Evolutionary conservation across 2,329 filamentous ascomycete species (phyloP).

Genomic region (Raffaelea ambrosiae): DNA sequence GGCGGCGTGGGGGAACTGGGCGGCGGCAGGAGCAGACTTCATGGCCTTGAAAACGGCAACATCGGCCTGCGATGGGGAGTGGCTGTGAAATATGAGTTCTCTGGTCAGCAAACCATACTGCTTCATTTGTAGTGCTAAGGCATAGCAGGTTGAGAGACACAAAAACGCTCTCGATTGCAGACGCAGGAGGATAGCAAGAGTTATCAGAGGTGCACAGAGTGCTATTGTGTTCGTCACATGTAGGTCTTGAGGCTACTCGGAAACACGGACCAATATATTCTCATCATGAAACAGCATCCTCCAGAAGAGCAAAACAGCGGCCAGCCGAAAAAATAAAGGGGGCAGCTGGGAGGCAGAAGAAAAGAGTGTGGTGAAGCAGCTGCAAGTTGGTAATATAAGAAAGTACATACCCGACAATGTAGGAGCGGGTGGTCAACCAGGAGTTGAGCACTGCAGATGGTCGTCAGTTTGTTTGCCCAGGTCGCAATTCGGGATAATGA

Average conservation of each 20-base stretch:
- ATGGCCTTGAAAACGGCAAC: constrained; percentile 91
- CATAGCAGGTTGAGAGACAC: neutral
- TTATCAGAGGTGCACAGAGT: constrained; percentile 62
- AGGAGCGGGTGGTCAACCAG: constrained; percentile 61
- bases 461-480: constrained; percentile 8
- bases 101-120: neutral
- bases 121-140: neutral
- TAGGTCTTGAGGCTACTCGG: constrained; percentile 78
- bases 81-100: constrained; percentile 23
- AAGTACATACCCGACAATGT: constrained; percentile 67
- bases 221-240: constrained; percentile 60
- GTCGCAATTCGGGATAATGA: neutral
- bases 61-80: constrained; percentile 82
- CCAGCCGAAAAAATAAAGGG: neutral
- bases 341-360: neutral
- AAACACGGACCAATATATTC: constrained; percentile 79
- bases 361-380: constrained; percentile 24
- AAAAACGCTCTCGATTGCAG: no score
- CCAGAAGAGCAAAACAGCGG: neutral
- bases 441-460: constrained; percentile 47
- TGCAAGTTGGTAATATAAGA: constrained; percentile 16
- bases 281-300: constrained; percentile 55
- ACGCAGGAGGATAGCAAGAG: neutral
- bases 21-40: constrained; percentile 62
- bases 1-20: constrained; percentile 87